Conservation (phyloP, 805 yeast species). For the Candida insectorum region DNA sequence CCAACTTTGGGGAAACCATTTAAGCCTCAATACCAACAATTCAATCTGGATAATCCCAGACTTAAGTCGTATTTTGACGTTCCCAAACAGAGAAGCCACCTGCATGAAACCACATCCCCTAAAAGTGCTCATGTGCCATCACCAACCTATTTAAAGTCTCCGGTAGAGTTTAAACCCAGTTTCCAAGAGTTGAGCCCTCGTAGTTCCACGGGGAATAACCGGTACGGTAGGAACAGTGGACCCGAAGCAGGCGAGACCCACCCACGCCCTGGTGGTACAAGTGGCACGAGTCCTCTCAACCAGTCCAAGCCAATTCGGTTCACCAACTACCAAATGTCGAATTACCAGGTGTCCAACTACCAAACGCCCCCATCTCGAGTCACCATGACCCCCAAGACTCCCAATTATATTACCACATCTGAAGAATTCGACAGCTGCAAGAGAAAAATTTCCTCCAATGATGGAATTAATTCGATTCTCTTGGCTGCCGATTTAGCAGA, state of each 20-base stretch:
- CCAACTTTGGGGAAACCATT: no score
- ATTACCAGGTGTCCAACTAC: no score
- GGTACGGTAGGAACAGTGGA: no score
- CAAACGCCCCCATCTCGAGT: background rate
- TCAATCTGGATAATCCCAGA: background rate
- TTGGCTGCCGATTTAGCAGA: conserved; percentile 23
- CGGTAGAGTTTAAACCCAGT: background rate
- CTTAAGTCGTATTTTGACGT: background rate
- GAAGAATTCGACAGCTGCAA: no score
- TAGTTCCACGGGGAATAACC: background rate
- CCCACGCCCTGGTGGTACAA: background rate
- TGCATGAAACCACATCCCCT: no score
- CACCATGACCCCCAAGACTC: conserved; percentile 2
- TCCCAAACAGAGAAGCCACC: no score
- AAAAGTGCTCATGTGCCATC: no score
- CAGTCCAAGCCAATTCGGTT: background rate
- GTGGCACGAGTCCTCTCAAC: no score
- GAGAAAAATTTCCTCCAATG: background rate
- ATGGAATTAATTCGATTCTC: conserved; percentile 29
- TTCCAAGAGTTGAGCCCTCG: background rate
- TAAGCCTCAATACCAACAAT: no score
- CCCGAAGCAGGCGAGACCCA: background rate
- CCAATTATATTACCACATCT: conserved; percentile 6
- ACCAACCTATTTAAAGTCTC: background rate
- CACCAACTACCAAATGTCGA: no score